These are phyloP conservation scores for Schizochytrium sp. DNA, from an alignment of 108 stramenopile genomes.

Conservation along the genomic window DNA sequence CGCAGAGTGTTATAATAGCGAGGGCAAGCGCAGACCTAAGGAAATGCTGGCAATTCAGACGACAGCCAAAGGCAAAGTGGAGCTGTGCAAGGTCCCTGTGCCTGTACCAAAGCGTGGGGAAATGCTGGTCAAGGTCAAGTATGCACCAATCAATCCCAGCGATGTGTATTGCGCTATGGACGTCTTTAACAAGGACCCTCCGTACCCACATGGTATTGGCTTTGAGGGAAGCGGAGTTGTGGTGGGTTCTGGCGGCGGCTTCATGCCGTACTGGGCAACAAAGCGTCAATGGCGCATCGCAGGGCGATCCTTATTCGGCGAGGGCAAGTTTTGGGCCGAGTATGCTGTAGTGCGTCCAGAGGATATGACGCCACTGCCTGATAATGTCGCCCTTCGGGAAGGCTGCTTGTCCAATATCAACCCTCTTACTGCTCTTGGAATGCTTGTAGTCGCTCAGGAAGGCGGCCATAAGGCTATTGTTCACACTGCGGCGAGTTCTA, in stretches of 20 bases:
- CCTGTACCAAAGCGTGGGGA: conserved; percentile 71
- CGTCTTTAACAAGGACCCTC: not conserved
- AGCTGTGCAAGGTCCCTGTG: conserved; percentile 68
- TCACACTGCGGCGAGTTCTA: conserved; percentile 77
- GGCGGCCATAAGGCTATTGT: conserved; percentile 70
- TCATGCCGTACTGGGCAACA: conserved; percentile 63
- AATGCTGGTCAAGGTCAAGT: conserved; percentile 69
- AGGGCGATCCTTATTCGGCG: conserved; percentile 36
- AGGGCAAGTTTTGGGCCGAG: conserved; percentile 70
- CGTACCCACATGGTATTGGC: conserved; percentile 73
- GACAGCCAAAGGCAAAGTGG: conserved; percentile 72
- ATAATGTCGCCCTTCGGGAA: conserved; percentile 72
- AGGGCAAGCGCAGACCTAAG: not conserved
- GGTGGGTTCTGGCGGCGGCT: conserved; percentile 71
- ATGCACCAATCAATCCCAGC: conserved; percentile 73
- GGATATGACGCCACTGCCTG: conserved; percentile 72
- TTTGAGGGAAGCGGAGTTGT: conserved; percentile 77
- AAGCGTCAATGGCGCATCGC: conserved; percentile 65
- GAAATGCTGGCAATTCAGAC: conserved; percentile 29
- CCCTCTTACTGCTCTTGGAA: conserved; percentile 78
- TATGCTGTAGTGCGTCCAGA: conserved; percentile 67
- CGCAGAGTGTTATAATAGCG: not conserved
- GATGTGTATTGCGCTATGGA: conserved; percentile 65
- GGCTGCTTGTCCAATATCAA: conserved; percentile 75
- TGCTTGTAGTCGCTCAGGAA: conserved; percentile 72